Evolutionary conservation across 345 rosid genomes (phyloP).

Genomic region (Leavenworthia alabamica): DNA sequence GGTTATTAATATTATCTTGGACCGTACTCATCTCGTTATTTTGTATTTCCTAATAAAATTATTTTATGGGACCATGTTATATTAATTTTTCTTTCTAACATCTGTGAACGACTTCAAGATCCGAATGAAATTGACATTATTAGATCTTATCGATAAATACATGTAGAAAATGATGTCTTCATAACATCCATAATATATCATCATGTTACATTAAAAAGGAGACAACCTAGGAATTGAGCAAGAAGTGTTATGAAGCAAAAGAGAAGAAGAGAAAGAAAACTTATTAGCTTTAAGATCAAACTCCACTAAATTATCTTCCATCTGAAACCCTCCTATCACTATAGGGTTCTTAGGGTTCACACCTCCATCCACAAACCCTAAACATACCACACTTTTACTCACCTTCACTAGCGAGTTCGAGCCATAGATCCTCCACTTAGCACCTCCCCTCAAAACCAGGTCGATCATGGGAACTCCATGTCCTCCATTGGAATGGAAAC

Average conservation of each 20-base stretch:
- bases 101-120: background rate
- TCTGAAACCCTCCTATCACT: constrained; percentile 18
- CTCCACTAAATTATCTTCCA: constrained; percentile 28
- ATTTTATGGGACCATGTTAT: background rate
- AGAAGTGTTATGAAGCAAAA: constrained; percentile 17
- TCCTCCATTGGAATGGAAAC: constrained; percentile 16
- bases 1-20: too few relatives aligned
- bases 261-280: constrained; percentile 20
- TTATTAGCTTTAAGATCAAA: constrained; percentile 22
- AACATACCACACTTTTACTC: constrained; percentile 25
- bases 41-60: too few relatives aligned
- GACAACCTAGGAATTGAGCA: background rate
- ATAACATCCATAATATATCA: too few relatives aligned
- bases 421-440: constrained; percentile 34
- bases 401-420: constrained; percentile 33
- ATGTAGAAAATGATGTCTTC: too few relatives aligned
- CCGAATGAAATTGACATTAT: background rate
- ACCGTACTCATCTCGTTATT: too few relatives aligned
- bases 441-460: constrained; percentile 17
- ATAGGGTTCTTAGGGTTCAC: background rate
- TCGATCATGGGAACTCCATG: constrained; percentile 27
- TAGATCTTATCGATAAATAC: too few relatives aligned
- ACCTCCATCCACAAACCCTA: constrained; percentile 42
- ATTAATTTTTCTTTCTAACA: background rate
- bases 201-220: background rate